Base-by-base conservation (phyloP, 768 basidiomycete species). In the Lactifluus hygrophoroides region DNA sequence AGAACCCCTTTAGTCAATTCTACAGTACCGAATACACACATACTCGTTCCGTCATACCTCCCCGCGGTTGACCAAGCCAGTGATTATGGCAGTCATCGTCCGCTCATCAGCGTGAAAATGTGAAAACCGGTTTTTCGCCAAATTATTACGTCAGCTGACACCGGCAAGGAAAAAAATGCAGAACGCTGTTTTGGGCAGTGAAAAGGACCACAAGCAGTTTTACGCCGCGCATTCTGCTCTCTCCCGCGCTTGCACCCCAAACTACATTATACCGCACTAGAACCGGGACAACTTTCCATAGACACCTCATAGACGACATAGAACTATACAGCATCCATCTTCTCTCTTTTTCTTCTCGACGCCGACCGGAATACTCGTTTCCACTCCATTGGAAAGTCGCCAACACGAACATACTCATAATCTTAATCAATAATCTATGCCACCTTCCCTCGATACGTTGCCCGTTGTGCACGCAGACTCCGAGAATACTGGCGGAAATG, bases 401-500 rank as follows among this genome's bases (percentile, higher is more conserved):
- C 25, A 11, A 49, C 53, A 40, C 47, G 23, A 52, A 30, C 57
- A 50, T 53, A 40, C 44, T 44, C 49, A 23, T 44, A 53, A 28
- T 54, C 58, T 59, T 66, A 57, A 59, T 63, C 53, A 23, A 54
- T 48, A 17, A 49, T 19, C 56, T 25, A 42, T 56, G 52, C 21
- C 56, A 35, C 21, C 43, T n/a, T 49, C 62, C 38, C 60, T 66
- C 53, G 66, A 64, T 59, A 62, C 70, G 69, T 64, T 75, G 71
- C 73, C 70, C 49, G 77, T 79, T 27, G 69, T 79, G 7, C 78
- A 83, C 66, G 80, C 77, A 58, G 88, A 87, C 65, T 72, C 82
- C 44, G 66, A 55, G 60, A 85, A 86, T 66, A 69, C 81, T 43
- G 65, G 62, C 16, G 38, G 81, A 19, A 65, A 80, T 40, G 72